Evolutionary conservation across 768 basidiomycete species (phyloP), one percentile per base, ranked within the genome.

Genomic region (Sarcodon aspratus): DNA sequence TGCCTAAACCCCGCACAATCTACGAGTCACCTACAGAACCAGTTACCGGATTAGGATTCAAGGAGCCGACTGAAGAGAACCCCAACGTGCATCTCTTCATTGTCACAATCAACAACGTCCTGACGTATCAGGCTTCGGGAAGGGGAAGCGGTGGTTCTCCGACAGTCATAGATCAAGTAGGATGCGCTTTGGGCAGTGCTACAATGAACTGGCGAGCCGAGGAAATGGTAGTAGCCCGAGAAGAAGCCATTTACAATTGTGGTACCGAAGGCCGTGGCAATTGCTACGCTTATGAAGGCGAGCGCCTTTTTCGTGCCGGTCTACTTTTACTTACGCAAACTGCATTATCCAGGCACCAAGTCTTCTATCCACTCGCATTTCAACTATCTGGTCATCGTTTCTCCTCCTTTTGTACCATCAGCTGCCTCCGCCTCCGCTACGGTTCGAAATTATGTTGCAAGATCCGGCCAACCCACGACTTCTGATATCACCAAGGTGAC

Each of bases 231-330:
- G 75, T 98, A 1, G 95, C 92, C 0, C 67, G 87, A 50, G 88
- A 96, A 43, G 96, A 98, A 57, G 94, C 92, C 3, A 82, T 97
- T 18, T 94, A 94, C 57, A 70, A 86, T 7, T 92, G 88, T 57
- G 80, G 83, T 0, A 74, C 77, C 0, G 88, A 93, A 13, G 90
- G 87, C 4, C 69, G 92, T 50, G 85, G 88, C 4, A 75, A 84
- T 0, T 91, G 87, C 48, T 91, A 82, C 60, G 93, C 93, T 1
- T 91, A 93, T 58, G 96, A 98, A 72, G 95, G 94, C 86, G 48
- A 46, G 64, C 49, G 27, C 1, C 21, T 36, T 7, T 33, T 10
- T 45, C 33, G 36, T 11, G 33, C 32, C 33, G 15, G 13, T 36
- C 10, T 9, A 47, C 15, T 36, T 40, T 32, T 18, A 21, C 45